These are phyloP conservation scores for Nepenthes mirabilis DNA, from an alignment of 148 eudicot genomes.

Conservation along the genomic window DNA sequence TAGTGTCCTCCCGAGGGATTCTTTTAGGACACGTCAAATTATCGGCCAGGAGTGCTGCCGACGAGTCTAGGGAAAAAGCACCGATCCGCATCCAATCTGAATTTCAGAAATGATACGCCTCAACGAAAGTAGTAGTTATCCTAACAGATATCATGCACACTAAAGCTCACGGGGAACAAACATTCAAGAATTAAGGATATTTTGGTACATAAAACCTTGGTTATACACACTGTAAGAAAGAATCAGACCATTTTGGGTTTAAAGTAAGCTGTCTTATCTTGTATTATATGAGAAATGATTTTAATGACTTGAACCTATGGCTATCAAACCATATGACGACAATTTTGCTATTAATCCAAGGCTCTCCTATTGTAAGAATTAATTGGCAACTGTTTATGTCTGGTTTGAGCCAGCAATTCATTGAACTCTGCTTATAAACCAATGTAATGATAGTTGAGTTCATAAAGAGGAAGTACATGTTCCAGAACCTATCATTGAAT, in stretches of 20 bases:
- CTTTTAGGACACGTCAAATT: slow-evolving; percentile 35
- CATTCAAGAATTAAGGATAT: not conserved
- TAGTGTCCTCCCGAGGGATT: slow-evolving; percentile 18
- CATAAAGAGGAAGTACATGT: no score
- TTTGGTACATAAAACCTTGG: not conserved
- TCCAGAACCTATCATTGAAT: no score
- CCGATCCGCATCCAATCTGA: slow-evolving; percentile 93
- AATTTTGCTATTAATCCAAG: no score
- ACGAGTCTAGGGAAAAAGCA: slow-evolving; percentile 58
- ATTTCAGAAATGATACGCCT: not conserved
- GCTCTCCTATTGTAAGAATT: not conserved
- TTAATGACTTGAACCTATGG: no score
- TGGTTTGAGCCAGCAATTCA: no score
- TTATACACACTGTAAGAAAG: not conserved
- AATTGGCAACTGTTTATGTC: no score
- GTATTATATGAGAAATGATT: not conserved
- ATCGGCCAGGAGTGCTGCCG: slow-evolving; percentile 64
- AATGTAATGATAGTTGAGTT: no score
- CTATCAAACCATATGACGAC: no score
- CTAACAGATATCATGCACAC: no score
- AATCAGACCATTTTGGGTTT: not conserved
- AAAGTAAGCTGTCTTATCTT: not conserved
- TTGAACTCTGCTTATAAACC: no score
- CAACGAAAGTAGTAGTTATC: no score
- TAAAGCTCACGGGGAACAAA: not conserved